Evolutionary conservation across 208 protist genomes (phyloP).

Genomic region (Acanthamoeba royreba): DNA sequence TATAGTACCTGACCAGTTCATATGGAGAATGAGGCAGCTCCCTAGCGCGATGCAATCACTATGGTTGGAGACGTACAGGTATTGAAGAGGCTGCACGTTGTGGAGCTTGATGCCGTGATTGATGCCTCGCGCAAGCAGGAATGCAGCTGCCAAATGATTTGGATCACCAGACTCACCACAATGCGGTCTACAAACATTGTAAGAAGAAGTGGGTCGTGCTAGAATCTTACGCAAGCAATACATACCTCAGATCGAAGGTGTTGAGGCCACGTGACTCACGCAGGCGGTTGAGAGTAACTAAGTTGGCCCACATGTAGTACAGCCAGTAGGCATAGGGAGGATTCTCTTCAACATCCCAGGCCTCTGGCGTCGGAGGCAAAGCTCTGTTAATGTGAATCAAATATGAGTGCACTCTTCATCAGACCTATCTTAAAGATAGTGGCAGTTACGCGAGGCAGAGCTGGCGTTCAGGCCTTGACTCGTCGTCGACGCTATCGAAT

Average conservation of each 20-base stretch:
- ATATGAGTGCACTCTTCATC: too few species aligned
- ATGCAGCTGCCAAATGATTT: slow-evolving; percentile 91
- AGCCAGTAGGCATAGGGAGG: slow-evolving; percentile 98
- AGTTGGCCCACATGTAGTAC: slow-evolving; percentile 97
- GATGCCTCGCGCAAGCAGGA: slow-evolving; percentile 92
- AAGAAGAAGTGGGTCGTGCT: neutral
- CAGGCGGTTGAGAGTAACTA: slow-evolving; percentile 95
- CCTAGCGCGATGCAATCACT: neutral
- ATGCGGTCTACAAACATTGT: slow-evolving; percentile 97
- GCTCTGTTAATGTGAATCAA: too few species aligned
- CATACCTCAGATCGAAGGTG: slow-evolving; percentile 36
- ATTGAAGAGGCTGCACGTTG: slow-evolving; percentile 93
- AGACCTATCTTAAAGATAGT: too few species aligned
- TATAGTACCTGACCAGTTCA: slow-evolving; percentile 88
- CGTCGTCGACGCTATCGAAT: slow-evolving; percentile 99
- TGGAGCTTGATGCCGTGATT: slow-evolving; percentile 95
- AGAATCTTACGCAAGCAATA: too few species aligned
- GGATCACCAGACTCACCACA: slow-evolving; percentile 91
- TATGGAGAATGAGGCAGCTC: too few species aligned
- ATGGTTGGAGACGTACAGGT: slow-evolving; percentile 92
- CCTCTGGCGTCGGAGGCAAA: slow-evolving; percentile 75
- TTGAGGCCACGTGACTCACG: slow-evolving; percentile 72
- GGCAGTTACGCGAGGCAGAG: too few species aligned
- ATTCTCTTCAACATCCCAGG: slow-evolving; percentile 94
- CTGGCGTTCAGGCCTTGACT: slow-evolving; percentile 90